These are phyloP conservation scores for Tremella fuciformis DNA, from an alignment of 768 basidiomycete genomes.

Conservation along the genomic window DNA sequence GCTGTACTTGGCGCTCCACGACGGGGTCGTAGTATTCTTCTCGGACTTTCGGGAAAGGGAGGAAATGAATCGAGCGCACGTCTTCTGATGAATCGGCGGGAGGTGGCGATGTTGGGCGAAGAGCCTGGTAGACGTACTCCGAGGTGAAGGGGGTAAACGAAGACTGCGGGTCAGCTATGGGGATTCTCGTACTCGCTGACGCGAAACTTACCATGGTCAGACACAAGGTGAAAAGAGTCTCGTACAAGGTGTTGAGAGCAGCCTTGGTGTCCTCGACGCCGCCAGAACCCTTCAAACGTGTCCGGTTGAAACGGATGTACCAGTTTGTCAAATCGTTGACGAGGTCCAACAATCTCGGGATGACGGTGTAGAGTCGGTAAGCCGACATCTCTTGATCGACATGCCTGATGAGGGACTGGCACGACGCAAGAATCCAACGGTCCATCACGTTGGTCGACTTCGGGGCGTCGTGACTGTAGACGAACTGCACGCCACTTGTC, in stretches of 20 bases:
- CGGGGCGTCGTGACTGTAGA: constrained; percentile 80
- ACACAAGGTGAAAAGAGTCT: constrained; percentile 88
- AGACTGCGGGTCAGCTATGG: constrained; percentile 59
- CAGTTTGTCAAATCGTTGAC: constrained; percentile 97
- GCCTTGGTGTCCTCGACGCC: constrained; percentile 79
- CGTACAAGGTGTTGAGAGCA: constrained; percentile 93
- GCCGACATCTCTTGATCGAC: constrained; percentile 91
- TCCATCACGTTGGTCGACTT: constrained; percentile 94
- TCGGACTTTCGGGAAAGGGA: constrained; percentile 87
- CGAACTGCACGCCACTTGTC: constrained; percentile 69
- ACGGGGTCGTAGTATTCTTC: constrained; percentile 90
- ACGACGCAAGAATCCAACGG: constrained; percentile 95
- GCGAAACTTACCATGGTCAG: constrained; percentile 74
- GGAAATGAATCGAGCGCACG: constrained; percentile 89
- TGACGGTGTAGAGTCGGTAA: constrained; percentile 94
- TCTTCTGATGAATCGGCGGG: constrained; percentile 60
- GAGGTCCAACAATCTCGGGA: constrained; percentile 86
- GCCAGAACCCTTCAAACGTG: constrained; percentile 90
- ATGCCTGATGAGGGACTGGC: constrained; percentile 88
- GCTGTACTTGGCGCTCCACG: constrained; percentile 89
- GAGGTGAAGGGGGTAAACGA: constrained; percentile 98
- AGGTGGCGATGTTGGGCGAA: constrained; percentile 72
- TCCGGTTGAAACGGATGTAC: constrained; percentile 99
- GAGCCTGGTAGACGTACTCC: constrained; percentile 90
- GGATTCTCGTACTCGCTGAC: background rate